Percentiles rank a stretch among this genome's conserved stretches.
phyloP scores from a whole-genome alignment of 495 filamentous ascomycete genomes.

The Lepidopterella palustris region DNA sequence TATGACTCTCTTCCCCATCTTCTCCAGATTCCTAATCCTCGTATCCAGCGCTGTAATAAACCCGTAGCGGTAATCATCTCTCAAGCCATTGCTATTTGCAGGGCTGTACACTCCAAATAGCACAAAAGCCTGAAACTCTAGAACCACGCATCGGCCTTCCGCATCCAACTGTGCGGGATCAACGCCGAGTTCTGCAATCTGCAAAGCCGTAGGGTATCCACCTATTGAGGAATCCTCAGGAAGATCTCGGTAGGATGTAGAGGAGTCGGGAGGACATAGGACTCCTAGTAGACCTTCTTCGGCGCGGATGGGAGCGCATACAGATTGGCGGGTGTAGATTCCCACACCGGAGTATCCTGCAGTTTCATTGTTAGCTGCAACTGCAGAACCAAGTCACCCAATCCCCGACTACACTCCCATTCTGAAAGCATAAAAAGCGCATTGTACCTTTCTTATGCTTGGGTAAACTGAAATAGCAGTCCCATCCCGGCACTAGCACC shows the following conservation, averaged over 20 bases:
- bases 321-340: conserved; percentile 86
- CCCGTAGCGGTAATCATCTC: conserved; percentile 72
- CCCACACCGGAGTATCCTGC: conserved; percentile 94
- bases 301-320: conserved; percentile 80
- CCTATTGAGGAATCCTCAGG: conserved; percentile 77
- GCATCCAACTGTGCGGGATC: conserved; percentile 74
- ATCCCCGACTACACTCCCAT: not conserved
- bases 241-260: conserved; percentile 67
- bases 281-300: conserved; percentile 90
- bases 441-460: conserved; percentile 78
- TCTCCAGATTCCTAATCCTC: conserved; percentile 75
- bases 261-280: conserved; percentile 68
- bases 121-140: conserved; percentile 94
- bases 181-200: conserved; percentile 53
- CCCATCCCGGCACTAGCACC: conserved; percentile 93
- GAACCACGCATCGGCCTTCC: conserved; percentile 84
- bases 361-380: not conserved
- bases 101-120: conserved; percentile 87
- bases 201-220: conserved; percentile 71
- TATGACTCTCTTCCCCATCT: conserved; percentile 73
- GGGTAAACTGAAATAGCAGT: conserved; percentile 91
- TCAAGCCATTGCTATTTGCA: conserved; percentile 75
- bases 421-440: not conserved
- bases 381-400: not conserved
- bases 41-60: conserved; percentile 76